Evolutionary conservation across 2,329 filamentous ascomycete genomes (phyloP), one percentile per base, ranked within the genome.

Genomic region (Emmonsiellopsis sp.): DNA sequence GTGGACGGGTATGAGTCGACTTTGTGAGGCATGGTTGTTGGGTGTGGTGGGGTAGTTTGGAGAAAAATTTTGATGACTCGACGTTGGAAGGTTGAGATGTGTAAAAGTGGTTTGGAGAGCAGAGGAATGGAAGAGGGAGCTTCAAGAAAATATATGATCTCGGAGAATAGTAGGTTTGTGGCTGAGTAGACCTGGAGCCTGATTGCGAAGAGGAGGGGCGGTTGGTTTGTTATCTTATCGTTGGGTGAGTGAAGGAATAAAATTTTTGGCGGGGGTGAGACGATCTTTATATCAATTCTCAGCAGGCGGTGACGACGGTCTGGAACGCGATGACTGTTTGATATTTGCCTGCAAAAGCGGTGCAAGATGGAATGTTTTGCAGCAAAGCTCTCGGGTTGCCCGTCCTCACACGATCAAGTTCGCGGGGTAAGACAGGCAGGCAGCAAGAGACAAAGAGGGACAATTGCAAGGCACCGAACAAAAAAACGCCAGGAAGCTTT

Each of bases 1-100:
- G 31, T 39, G 47, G 47, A 31, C 11, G 47, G 17, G 21, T 64
- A 54, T 56, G 61, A 51, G 58, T 67, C 45, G 43, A 48, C 14
- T 42, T 42, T 42, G 51, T 48, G 52, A 51, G 55, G 55, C 46
- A 56, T 60, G 17, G 52, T 58, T 36, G 42, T 53, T 17, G 57
- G 36, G 13, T 37, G 34, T 31, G 36, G 34, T 32, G 36, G 17
- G 46, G 34, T 40, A 39, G n/a, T 8, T 40, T 7, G 34, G 8
- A 9, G 34, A 39, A 39, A 49, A 32, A 3, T n/a, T 49, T 34
- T 34, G 36, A 40, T 40, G 17, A 32, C 36, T 40, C 36, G 47
- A 40, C 47, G 36, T 27, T 27, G 21, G 21, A 6, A 49, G 33
- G 3, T 21, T n/a, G 9, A 40, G 36, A 49, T 34, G 47, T 14